phyloP scores from a whole-genome alignment of 495 filamentous ascomycete species.

The Penicillium alfredii region DNA sequence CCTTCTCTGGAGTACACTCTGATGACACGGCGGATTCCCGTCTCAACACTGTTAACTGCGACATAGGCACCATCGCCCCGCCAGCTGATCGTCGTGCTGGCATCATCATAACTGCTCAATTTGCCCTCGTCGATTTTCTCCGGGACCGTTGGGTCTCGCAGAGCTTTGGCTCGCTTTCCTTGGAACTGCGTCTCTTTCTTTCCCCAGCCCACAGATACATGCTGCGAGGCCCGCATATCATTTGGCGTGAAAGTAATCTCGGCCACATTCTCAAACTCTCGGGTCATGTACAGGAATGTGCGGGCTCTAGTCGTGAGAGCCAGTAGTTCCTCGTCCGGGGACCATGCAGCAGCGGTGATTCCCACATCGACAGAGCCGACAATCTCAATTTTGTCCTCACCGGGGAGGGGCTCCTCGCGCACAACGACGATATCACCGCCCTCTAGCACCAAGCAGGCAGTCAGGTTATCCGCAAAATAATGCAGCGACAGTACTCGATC shows the following conservation, averaged over 20 bases:
- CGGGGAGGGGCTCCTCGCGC: conserved; percentile 63
- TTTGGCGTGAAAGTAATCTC: conserved; percentile 63
- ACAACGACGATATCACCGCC: conserved; percentile 87
- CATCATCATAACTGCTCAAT: conserved; percentile 65
- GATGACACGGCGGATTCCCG: conserved; percentile 62
- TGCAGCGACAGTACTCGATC: conserved; percentile 74
- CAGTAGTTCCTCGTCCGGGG: conserved; percentile 87
- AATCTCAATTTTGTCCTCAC: conserved; percentile 80
- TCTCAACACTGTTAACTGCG: conserved; percentile 73
- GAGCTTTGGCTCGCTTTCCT: conserved; percentile 81
- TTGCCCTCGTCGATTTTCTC: conserved; percentile 85
- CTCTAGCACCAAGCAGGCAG: conserved; percentile 75
- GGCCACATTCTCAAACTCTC: conserved; percentile 76
- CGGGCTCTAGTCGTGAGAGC: conserved; percentile 71
- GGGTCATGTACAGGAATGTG: conserved; percentile 87
- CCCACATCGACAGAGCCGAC: conserved; percentile 88
- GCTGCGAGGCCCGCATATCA: conserved; percentile 81
- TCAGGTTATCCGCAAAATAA: conserved; percentile 72
- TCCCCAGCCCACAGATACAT: conserved; percentile 98
- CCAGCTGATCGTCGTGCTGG: conserved; percentile 72
- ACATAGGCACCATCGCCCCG: conserved; percentile 90
- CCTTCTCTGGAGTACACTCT: conserved; percentile 89
- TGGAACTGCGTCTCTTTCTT: conserved; percentile 98
- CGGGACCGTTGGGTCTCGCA: conserved; percentile 89
- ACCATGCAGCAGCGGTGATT: conserved; percentile 86